These are phyloP conservation scores for Lactarius psammicola DNA, from an alignment of 768 basidiomycete genomes.

Conservation along the genomic window DNA sequence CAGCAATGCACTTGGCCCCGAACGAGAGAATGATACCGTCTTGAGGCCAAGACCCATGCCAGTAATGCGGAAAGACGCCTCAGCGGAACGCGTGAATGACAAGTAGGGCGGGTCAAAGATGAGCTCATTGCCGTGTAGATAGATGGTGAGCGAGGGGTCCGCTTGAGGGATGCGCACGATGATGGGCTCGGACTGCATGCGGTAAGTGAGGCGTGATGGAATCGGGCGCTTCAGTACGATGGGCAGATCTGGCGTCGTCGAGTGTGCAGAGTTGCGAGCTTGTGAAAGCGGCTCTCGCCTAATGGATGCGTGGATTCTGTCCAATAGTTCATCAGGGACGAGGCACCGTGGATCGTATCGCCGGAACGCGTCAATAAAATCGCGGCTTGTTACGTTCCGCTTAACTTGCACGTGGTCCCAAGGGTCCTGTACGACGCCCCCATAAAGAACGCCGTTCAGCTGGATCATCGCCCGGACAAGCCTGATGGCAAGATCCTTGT, in stretches of 20 bases:
- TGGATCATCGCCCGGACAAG: constrained; percentile 82
- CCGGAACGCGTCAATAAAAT: constrained; percentile 83
- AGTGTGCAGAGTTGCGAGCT: constrained; percentile 50
- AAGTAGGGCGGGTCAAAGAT: constrained; percentile 84
- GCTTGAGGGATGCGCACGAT: constrained; percentile 80
- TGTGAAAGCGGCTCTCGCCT: constrained; percentile 69
- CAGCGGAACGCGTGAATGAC: constrained; percentile 71
- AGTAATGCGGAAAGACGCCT: constrained; percentile 87
- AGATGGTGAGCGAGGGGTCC: constrained; percentile 80
- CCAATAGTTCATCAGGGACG: constrained; percentile 72
- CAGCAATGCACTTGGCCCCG: constrained; percentile 77
- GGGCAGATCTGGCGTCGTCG: constrained; percentile 46
- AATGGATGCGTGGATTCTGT: constrained; percentile 78
- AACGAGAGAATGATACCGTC: constrained; percentile 78
- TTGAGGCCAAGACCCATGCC: constrained; percentile 83
- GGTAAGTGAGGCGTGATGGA: constrained; percentile 80
- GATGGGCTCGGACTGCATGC: constrained; percentile 84
- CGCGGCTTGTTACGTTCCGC: constrained; percentile 64
- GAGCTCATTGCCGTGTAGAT: constrained; percentile 84
- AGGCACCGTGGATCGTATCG: constrained; percentile 67
- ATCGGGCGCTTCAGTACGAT: constrained; percentile 73
- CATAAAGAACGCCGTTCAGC: constrained; percentile 86
- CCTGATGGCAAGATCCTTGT: constrained; percentile 74
- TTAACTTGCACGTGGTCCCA: constrained; percentile 53
- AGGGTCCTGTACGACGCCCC: constrained; percentile 60